Base-by-base conservation (phyloP, 495 filamentous ascomycete genomes). In the Aspergillus bertholletiae region DNA sequence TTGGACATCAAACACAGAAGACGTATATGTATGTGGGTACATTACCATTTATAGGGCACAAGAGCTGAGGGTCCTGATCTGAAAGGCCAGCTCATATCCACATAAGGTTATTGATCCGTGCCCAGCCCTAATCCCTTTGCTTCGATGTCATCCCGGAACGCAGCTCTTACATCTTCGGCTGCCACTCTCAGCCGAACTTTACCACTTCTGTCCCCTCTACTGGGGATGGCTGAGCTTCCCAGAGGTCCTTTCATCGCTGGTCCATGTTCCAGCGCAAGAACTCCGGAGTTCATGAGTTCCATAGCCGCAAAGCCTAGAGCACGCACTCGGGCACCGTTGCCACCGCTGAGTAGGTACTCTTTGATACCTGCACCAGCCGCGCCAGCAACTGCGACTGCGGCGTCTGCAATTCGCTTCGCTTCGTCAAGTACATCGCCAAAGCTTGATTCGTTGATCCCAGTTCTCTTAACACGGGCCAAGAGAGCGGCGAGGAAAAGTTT, bases 351-450 rank as follows among this genome's bases (percentile, higher is more conserved):
- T 1, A 80, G 49, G 57, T 72, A 78, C 2, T 77, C 72, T 21
- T 70, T 74, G 17, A 78, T 67, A 6, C 66, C 67, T 0, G 61
- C 61, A 12, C 72, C 73, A 7, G 75, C 74, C 3, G 65, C 64
- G 20, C 74, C 72, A 6, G 75, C 71, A 18, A 75, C 66, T 2
- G 75, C 78, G 4, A 83, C 79, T 1, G 74, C 72, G 9, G 72
- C 73, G 50, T 77, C 75, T 23, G 86, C 84, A 68, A 96, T 83
- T 21, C 86, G 81, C 63, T 86, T 86, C 59, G 92, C 88, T 70
- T 97, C 95, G 50, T 96, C 92, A 24, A 96, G 72, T 17, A 97
- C 87, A 53, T 98, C 94, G n/a, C 90, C 87, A 54, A 96, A 80
- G 0, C 89, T 84, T 39, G 88, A 90, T 72, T 98, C 94, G 11